Conservation (phyloP, 106 monocot genomes). For the Allium cepa region DNA sequence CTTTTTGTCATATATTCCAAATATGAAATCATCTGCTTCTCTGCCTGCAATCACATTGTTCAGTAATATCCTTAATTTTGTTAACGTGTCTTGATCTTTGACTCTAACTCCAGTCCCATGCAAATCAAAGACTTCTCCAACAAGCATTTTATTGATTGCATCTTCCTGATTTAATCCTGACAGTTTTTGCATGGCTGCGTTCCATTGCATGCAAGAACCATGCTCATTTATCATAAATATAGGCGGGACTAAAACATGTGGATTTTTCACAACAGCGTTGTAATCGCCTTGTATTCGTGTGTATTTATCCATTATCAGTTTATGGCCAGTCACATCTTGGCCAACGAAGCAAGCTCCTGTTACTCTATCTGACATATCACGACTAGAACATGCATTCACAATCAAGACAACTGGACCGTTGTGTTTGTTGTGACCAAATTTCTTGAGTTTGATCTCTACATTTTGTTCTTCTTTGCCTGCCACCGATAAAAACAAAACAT, state of each 20-base stretch:
- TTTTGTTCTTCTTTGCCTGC: constrained; percentile 80
- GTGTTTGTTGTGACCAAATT: constrained; percentile 28
- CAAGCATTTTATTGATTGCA: constrained; percentile 53
- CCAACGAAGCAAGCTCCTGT: constrained; percentile 80
- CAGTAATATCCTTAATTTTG: constrained; percentile 62
- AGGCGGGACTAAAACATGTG: constrained; percentile 69
- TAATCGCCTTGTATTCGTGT: constrained; percentile 80
- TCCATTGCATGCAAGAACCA: constrained; percentile 78
- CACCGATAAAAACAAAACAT: constrained; percentile 7
- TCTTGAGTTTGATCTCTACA: constrained; percentile 71
- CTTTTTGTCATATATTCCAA: constrained; percentile 56
- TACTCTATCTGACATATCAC: constrained; percentile 44
- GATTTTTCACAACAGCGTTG: constrained; percentile 48
- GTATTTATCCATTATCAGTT: constrained; percentile 71
- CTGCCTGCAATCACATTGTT: constrained; percentile 53
- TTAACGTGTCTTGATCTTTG: constrained; percentile 59
- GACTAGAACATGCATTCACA: constrained; percentile 72
- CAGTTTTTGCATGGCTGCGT: constrained; percentile 73
- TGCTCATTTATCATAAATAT: constrained; percentile 71
- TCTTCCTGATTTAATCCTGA: constrained; percentile 64
- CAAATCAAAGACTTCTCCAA: constrained; percentile 73
- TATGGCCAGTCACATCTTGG: constrained; percentile 75
- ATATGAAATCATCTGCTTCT: constrained; percentile 53
- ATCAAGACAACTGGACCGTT: constrained; percentile 50
- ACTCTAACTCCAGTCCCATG: constrained; percentile 50